A percentile compares a stretch with the other conserved stretches of the same genome.
Conservation (phyloP, 2,329 filamentous ascomycete genomes). For the Aureobasidium uvarum region DNA sequence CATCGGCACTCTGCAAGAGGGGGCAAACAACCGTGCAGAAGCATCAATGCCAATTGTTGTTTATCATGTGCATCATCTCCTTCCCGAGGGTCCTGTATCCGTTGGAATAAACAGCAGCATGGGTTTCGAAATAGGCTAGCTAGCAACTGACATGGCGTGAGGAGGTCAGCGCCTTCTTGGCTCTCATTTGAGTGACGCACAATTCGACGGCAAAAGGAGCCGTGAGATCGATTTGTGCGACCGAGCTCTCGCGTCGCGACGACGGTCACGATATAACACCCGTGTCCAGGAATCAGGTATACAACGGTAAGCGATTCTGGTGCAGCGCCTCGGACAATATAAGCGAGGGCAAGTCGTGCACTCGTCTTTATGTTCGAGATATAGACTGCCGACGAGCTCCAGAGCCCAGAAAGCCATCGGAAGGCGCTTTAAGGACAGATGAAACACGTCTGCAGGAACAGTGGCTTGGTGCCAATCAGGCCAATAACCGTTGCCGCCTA, state of each 20-base stretch:
- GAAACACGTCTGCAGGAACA: slow-evolving; percentile 24
- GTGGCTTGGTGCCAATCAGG: slow-evolving; percentile 23
- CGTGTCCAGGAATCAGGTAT: background rate
- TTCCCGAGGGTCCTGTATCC: background rate
- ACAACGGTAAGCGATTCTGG: background rate
- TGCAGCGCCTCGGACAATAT: background rate
- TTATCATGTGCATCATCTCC: background rate
- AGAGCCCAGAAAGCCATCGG: slow-evolving; percentile 6
- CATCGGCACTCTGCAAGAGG: background rate
- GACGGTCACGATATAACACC: slow-evolving; percentile 12
- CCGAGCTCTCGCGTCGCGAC: slow-evolving; percentile 17
- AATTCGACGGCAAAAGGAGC: slow-evolving; percentile 6
- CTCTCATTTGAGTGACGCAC: slow-evolving; percentile 24
- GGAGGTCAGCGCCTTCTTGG: slow-evolving; percentile 18
- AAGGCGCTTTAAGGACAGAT: slow-evolving; percentile 9
- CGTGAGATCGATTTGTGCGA: slow-evolving; percentile 13
- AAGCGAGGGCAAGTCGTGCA: slow-evolving; percentile 1
- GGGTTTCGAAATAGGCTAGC: background rate
- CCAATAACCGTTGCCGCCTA: slow-evolving; percentile 24
- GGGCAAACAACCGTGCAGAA: background rate
- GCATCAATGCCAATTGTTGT: background rate
- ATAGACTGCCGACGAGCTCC: slow-evolving; percentile 6
- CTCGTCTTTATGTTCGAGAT: background rate
- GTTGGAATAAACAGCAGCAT: slow-evolving; percentile 3
- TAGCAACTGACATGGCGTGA: slow-evolving; percentile 25